phyloP scores from a whole-genome alignment of 1,139 yeast species.

The Candida mesenterica region DNA sequence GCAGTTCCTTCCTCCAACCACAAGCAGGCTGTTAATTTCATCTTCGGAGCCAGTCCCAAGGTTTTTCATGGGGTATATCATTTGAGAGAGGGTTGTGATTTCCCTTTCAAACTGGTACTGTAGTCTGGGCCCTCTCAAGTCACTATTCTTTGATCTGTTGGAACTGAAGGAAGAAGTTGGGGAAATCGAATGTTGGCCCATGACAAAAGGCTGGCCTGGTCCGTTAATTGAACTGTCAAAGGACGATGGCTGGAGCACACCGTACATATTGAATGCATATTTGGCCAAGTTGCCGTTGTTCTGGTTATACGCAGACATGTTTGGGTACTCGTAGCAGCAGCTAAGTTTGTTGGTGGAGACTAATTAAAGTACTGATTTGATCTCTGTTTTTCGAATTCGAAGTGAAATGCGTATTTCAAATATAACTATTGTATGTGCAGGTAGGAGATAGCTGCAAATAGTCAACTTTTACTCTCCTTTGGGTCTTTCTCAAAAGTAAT shows the following conservation, averaged over 20 bases:
- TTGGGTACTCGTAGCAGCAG: neutral
- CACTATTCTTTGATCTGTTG: constrained; percentile 7
- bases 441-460: too few species aligned
- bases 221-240: constrained; percentile 7
- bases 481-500: too few species aligned
- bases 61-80: constrained; percentile 26
- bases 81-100: constrained; percentile 35
- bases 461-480: too few species aligned
- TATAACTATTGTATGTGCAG: too few species aligned
- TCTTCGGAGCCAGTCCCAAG: constrained; percentile 18
- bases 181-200: constrained; percentile 7
- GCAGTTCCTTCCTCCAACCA: constrained; percentile 60
- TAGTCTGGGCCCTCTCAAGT: constrained; percentile 10
- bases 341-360: too few species aligned
- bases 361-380: too few species aligned
- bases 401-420: too few species aligned
- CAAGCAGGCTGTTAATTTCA: constrained; percentile 30
- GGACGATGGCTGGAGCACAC: constrained; percentile 17
- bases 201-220: neutral
- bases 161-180: constrained; percentile 14
- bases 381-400: too few species aligned
- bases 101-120: constrained; percentile 30
- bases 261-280: constrained; percentile 39
- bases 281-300: constrained; percentile 21
- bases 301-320: neutral